phyloP scores from a whole-genome alignment of 805 yeast genomes.

The Yarrowia deformans region DNA sequence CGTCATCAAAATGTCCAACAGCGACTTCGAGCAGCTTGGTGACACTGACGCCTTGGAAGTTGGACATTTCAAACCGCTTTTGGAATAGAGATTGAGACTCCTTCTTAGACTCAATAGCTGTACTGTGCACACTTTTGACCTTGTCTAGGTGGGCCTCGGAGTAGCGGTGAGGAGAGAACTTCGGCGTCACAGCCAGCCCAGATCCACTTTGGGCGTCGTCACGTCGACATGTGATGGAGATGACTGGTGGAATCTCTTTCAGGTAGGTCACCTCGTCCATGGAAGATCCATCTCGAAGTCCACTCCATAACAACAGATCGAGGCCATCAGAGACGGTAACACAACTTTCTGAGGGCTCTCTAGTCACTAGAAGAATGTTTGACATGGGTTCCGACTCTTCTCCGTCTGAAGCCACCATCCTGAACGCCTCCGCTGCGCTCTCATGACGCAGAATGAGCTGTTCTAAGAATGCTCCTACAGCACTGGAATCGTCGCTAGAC shows the following conservation, averaged over 20 bases:
- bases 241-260: conserved; percentile 43
- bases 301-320: conserved; percentile 44
- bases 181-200: conserved; percentile 42
- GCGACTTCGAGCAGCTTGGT: conserved; percentile 42
- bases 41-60: conserved; percentile 43
- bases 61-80: conserved; percentile 41
- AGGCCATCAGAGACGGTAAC: conserved; percentile 43
- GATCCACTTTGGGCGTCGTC: conserved; percentile 45
- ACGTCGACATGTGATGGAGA: conserved; percentile 44
- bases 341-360: conserved; percentile 39
- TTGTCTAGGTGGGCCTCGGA: conserved; percentile 35
- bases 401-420: conserved; percentile 38
- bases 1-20: conserved; percentile 38
- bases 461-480: conserved; percentile 41
- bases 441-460: conserved; percentile 35
- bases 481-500: conserved; percentile 41
- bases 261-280: conserved; percentile 41
- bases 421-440: conserved; percentile 14
- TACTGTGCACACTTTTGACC: conserved; percentile 36
- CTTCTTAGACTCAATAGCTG: conserved; percentile 37
- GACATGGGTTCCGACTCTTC: conserved; percentile 37
- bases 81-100: conserved; percentile 39
- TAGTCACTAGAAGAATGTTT: conserved; percentile 10
- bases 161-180: conserved; percentile 45
- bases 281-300: conserved; percentile 37